These are phyloP conservation scores for Medicago arabica DNA, from an alignment of 306 rosid genomes.

Conservation along the genomic window DNA sequence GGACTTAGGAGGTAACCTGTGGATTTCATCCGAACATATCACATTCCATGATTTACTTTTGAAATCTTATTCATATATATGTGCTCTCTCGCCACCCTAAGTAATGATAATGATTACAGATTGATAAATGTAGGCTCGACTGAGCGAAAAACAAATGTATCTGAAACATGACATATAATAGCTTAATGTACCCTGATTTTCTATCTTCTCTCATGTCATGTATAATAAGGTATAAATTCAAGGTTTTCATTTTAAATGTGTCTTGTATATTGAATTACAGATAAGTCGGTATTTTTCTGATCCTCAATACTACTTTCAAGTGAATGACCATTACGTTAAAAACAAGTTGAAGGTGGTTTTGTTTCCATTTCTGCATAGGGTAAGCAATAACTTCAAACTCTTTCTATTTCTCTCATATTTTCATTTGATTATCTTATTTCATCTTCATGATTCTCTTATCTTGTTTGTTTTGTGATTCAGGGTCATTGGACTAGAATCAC, in stretches of 20 bases:
- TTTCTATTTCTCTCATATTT: constrained; percentile 25
- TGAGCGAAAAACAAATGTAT: not conserved
- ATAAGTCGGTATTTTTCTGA: constrained; percentile 91
- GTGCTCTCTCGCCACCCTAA: no score
- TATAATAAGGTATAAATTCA: constrained; percentile 23
- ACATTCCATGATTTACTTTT: not conserved
- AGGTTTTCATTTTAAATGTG: constrained; percentile 28
- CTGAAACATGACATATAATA: constrained; percentile 4
- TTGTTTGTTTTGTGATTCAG: constrained; percentile 54
- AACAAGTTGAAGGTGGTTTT: constrained; percentile 97
- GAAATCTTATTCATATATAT: no score
- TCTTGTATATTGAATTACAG: constrained; percentile 53
- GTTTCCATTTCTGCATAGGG: constrained; percentile 95
- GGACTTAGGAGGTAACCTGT: not conserved
- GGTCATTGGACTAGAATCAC: constrained; percentile 99
- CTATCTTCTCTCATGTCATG: not conserved
- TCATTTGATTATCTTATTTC: constrained; percentile 22
- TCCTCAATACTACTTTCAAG: constrained; percentile 98
- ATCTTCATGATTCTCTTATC: constrained; percentile 13
- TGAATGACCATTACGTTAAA: constrained; percentile 91
- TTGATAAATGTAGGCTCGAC: constrained; percentile 15
- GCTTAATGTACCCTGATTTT: constrained; percentile 27
- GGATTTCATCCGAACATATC: not conserved
- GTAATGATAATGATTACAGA: no score
- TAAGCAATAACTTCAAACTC: constrained; percentile 44